Evolutionary conservation across 352 stramenopile species (phyloP).

Genomic region (Pythium apleroticum): DNA sequence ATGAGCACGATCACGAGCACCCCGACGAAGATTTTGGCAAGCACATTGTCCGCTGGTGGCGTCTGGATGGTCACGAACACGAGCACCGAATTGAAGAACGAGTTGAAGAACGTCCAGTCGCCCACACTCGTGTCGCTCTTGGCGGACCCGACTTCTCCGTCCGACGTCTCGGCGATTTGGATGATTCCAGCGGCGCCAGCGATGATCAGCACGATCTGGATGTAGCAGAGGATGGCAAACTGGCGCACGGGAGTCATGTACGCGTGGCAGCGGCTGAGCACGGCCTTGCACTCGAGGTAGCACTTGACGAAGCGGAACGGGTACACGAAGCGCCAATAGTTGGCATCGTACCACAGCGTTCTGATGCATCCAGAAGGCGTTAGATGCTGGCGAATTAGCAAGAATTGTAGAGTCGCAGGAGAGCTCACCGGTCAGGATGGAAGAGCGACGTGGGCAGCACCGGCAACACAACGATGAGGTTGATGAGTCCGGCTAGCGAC

Average conservation of each 20-base stretch:
- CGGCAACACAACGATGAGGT: constrained; percentile 63
- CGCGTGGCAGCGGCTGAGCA: constrained; percentile 77
- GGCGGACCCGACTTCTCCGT: constrained; percentile 28
- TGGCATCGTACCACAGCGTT: constrained; percentile 75
- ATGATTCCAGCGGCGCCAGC: constrained; percentile 77
- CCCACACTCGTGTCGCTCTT: constrained; percentile 51
- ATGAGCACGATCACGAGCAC: constrained; percentile 84
- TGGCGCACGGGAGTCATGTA: constrained; percentile 78
- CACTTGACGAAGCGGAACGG: constrained; percentile 81
- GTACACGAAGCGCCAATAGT: constrained; percentile 84
- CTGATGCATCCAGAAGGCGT: constrained; percentile 25
- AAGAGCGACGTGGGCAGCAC: constrained; percentile 80
- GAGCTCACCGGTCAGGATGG: constrained; percentile 63
- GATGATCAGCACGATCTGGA: constrained; percentile 81
- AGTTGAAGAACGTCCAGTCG: constrained; percentile 89
- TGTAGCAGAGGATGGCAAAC: constrained; percentile 80
- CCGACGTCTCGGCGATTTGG: constrained; percentile 83
- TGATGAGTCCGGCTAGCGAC: constrained; percentile 55
- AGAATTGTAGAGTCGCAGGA: neutral
- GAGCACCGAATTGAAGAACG: constrained; percentile 88
- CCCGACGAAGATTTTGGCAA: constrained; percentile 81
- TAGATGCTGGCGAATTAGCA: neutral
- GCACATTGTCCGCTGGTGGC: constrained; percentile 74
- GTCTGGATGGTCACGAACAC: constrained; percentile 88
- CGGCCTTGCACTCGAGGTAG: constrained; percentile 70